Evolutionary conservation across 2,329 filamentous ascomycete species (phyloP), one percentile per base, ranked within the genome.

Genomic region (Aspergillus glaucus): DNA sequence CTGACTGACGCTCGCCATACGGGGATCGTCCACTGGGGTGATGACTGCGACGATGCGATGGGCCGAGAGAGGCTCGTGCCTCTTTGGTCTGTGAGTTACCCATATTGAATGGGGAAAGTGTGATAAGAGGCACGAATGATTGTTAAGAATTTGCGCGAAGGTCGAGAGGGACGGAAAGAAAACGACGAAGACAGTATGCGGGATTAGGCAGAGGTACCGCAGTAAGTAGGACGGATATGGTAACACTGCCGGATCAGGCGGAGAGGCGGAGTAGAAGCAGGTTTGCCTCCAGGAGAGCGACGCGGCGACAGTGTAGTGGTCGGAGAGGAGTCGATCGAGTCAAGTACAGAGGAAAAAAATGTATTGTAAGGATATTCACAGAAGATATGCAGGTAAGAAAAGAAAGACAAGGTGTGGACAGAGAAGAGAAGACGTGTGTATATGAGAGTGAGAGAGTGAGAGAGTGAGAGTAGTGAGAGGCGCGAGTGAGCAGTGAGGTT

Each of bases 71-170:
- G 41, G 65, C 60, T 53, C 72, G 68, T 47, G 69, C 65, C 62
- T 75, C 72, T 61, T 72, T 75, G 34, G 72, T 74, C 50, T 74
- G 67, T 44, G 71, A 68, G 56, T 75, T 75, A 44, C 72, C 72
- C 72, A 75, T 75, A 14, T 51, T 7, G 30, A 24, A 41, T 15
- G 22, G 32, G 44, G 36, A 19, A 36, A 10, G 15, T 14, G 26
- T 40, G 30, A 30, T 22, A 44, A 41, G 21, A 45, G 41, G 36
- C n/a, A 43, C 15, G 34, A 39, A 15, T 30, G 9, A 30, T 30
- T 30, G 9, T 30, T 30, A 7, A 10, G 26, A 12, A 30, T 30
- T 30, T 30, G 26, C 24, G 24, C 9, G 4, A 28, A 30, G 9
- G 9, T 30, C 26, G 37, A 26, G 44, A 39, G 15, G 32, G 15